Evolutionary conservation across 2,329 filamentous ascomycete species (phyloP), one percentile per base, ranked within the genome.

Genomic region (Escovopsis sp.): DNA sequence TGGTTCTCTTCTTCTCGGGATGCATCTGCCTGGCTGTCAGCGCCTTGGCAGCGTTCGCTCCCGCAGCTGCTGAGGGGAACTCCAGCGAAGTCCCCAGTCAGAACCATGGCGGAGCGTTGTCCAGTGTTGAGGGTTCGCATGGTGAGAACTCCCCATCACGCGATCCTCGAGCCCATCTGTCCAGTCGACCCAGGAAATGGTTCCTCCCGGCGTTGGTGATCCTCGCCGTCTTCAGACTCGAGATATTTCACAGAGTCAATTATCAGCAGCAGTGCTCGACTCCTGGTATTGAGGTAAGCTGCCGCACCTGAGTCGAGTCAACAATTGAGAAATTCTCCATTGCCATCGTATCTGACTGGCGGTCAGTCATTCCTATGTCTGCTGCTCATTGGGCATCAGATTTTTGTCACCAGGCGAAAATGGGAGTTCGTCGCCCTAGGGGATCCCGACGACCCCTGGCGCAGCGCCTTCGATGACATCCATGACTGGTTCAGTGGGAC

Each of bases 181-280:
- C 66, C 5, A 56, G 58, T 23, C 57, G 66, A 15, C 68, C 69
- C 14, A 57, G 62, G 26, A 56, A 61, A 10, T 62, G 60, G 37
- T 65, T 62, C 31, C 43, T 67, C 3, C 60, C 62, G 1, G 49
- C 57, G 11, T 46, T 72, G 13, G 51, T 68, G 8, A 28, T 58
- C 5, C 59, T 60, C 21, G 53, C 71, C 31, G 52, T 68, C 3
- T 23, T 65, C 8, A 61, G 70, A 4, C 46, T 72, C 13, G 65
- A 70, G 39, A 47, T 66, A 2, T 62, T 66, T 26, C 58, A 68
- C 35, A 53, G 49, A 23, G 59, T 69, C 2, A 57, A 63, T 12
- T 50, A 52, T 18, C 57, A 64, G 39, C 58, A 68, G 26, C 67
- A 72, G 48, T 74, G 70, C 45, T 57, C 66, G 6, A 54, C 50